Base-by-base conservation (phyloP, 257 asterid genomes). In the Striga asiatica region DNA sequence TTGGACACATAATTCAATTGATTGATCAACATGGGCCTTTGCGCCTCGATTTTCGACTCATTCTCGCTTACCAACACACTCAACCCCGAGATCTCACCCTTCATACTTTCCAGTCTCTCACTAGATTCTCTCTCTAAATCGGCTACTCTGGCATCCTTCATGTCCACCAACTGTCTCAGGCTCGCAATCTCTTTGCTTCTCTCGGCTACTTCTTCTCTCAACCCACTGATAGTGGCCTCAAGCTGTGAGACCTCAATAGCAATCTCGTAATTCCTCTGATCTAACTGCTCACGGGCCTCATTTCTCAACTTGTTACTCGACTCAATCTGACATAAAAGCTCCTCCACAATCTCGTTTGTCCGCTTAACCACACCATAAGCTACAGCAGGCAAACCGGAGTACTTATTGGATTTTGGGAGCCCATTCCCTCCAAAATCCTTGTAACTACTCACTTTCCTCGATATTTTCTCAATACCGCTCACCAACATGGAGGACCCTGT, bases 171-270 rank as follows among this genome's bases (percentile, higher is more conserved):
- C 32, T 53, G 54, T 66, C 71, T 88, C 72, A 87, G 60, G 41
- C 71, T 60, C 80, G 72, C 81, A 2, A 74, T 50, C 55, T 75
- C 82, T 68, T 73, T 70, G 52, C 27, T 62, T 66, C 74, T 82
- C 79, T 77, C 81, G 0, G 70, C 64, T 31, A 71, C 72, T 50
- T 92, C 95, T 60, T 84, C 98, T 74, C 84, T 79, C 74, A 82
- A 75, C 65, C 78, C 77, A 72, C 88, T 66, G 56, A 92, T 88
- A 0, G 78, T 74, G 1, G 98, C 84, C 76, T 84, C 95, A 10
- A 92, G 86, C 56, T 88, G 83, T 1, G 98, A 92, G 68, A 92
- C 94, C 76, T 92, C 95, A 66, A 92, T 88, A 19, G 98, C 98
- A 62, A 92, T 84, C 76, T 88, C 95, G n/a, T 84, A 92, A 72